A percentile compares a stretch with the other conserved stretches of the same genome.
Conservation (phyloP, 352 stramenopile species). For the Phytopythium litorale region DNA sequence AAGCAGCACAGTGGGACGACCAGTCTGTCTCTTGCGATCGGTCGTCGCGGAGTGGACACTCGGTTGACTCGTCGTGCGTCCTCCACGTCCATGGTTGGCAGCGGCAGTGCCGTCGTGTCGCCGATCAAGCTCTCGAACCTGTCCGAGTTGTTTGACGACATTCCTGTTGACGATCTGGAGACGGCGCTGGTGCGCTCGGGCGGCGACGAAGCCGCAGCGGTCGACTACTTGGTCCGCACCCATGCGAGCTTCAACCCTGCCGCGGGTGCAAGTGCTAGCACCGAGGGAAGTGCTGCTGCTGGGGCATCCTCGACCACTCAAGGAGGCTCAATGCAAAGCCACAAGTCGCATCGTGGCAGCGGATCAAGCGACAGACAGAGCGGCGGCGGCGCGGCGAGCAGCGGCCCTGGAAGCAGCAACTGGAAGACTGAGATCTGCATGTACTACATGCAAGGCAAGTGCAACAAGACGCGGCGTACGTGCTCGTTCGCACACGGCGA, state of each 20-base stretch:
- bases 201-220: slow-evolving; percentile 50
- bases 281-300: slow-evolving; percentile 8
- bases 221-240: slow-evolving; percentile 61
- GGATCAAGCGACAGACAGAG: neutral
- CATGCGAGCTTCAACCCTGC: slow-evolving; percentile 72
- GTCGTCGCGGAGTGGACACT: slow-evolving; percentile 1
- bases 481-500: slow-evolving; percentile 86
- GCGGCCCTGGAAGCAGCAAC: slow-evolving; percentile 63
- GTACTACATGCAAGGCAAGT: slow-evolving; percentile 89
- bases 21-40: slow-evolving; percentile 8
- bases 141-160: slow-evolving; percentile 67
- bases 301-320: neutral
- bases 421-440: slow-evolving; percentile 90
- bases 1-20: slow-evolving; percentile 30
- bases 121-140: slow-evolving; percentile 58
- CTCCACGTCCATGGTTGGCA: slow-evolving; percentile 2
- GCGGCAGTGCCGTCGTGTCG: slow-evolving; percentile 23
- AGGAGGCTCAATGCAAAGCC: neutral
- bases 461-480: slow-evolving; percentile 86
- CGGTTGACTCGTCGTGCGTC: neutral
- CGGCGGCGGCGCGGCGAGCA: slow-evolving; percentile 16
- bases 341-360: slow-evolving; percentile 10
- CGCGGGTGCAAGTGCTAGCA: slow-evolving; percentile 5
- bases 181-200: slow-evolving; percentile 35
- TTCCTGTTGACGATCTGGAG: slow-evolving; percentile 64